A percentile compares a stretch with the other conserved stretches of the same genome.
Conservation (phyloP, 1,284 basidiomycete genomes). For the Boletus mariae region DNA sequence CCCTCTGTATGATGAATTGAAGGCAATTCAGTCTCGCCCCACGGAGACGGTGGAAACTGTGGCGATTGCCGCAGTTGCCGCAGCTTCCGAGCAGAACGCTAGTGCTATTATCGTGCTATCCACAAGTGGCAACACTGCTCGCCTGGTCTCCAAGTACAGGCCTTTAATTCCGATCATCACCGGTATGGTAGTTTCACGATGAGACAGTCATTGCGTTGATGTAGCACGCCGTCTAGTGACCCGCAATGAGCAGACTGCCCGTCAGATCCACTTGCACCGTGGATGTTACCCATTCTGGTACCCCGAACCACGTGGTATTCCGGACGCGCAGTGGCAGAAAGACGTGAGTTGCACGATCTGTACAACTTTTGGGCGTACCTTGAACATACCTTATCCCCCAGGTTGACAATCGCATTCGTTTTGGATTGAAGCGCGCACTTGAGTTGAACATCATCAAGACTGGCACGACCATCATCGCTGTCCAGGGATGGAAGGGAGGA, state of each 20-base stretch:
- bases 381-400: conserved; percentile 27
- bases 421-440: conserved; percentile 87
- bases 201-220: conserved; percentile 1
- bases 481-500: conserved; percentile 99
- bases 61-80: conserved; percentile 90
- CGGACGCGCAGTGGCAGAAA: conserved; percentile 91
- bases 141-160: conserved; percentile 95
- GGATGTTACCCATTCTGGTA: conserved; percentile 99
- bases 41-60: conserved; percentile 93
- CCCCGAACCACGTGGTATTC: conserved; percentile 86
- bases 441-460: conserved; percentile 85
- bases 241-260: conserved; percentile 91
- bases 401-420: conserved; percentile 89
- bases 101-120: conserved; percentile 95
- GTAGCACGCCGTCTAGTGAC: conserved; percentile 59
- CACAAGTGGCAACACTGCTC: conserved; percentile 94
- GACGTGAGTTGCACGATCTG: conserved; percentile 60
- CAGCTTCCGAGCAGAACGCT: conserved; percentile 91
- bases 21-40: conserved; percentile 74
- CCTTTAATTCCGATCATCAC: conserved; percentile 94
- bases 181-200: conserved; percentile 45
- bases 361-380: background rate
- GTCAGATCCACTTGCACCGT: conserved; percentile 95
- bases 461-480: conserved; percentile 88
- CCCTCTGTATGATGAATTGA: conserved; percentile 87